Conservation (phyloP, 352 stramenopile genomes). For the Phytophthora chlamydospora region DNA sequence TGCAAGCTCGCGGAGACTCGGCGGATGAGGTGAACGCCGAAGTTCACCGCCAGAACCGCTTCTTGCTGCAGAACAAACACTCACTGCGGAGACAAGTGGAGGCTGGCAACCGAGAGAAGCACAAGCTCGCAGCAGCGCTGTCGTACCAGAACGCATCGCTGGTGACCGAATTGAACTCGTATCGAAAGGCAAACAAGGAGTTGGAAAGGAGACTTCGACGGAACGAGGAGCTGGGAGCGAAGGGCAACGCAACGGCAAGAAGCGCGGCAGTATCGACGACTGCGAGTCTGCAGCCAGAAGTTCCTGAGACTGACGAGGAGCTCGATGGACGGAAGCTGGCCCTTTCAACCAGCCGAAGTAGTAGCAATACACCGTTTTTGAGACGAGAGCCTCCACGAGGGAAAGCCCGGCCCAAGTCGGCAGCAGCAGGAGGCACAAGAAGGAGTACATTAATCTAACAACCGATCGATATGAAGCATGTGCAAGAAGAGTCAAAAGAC, state of each 20-base stretch:
- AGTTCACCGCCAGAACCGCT: constrained; percentile 76
- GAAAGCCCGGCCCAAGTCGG: constrained; percentile 35
- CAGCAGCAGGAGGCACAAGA: constrained; percentile 20
- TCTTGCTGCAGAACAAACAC: constrained; percentile 76
- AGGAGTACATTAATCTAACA: constrained; percentile 8
- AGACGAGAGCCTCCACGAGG: constrained; percentile 10
- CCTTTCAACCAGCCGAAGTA: constrained; percentile 6
- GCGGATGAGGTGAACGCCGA: constrained; percentile 69
- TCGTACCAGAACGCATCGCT: constrained; percentile 76
- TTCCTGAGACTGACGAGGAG: constrained; percentile 30
- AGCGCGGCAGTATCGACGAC: constrained; percentile 6
- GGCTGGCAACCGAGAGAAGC: constrained; percentile 62
- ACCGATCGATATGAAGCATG: background rate
- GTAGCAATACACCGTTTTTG: constrained; percentile 14
- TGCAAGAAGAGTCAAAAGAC: background rate
- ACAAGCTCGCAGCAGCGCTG: constrained; percentile 72
- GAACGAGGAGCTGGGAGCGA: constrained; percentile 19
- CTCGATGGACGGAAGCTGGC: constrained; percentile 25
- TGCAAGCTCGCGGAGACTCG: constrained; percentile 58
- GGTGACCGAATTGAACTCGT: constrained; percentile 65
- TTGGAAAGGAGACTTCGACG: constrained; percentile 51
- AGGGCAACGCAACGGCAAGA: constrained; percentile 6
- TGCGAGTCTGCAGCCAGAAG: constrained; percentile 2
- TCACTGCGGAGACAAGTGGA: constrained; percentile 72
- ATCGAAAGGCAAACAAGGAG: constrained; percentile 71